Evolutionary conservation across 2,329 filamentous ascomycete genomes (phyloP), one percentile per base, ranked within the genome.

Genomic region (Verticillium isaacii): DNA sequence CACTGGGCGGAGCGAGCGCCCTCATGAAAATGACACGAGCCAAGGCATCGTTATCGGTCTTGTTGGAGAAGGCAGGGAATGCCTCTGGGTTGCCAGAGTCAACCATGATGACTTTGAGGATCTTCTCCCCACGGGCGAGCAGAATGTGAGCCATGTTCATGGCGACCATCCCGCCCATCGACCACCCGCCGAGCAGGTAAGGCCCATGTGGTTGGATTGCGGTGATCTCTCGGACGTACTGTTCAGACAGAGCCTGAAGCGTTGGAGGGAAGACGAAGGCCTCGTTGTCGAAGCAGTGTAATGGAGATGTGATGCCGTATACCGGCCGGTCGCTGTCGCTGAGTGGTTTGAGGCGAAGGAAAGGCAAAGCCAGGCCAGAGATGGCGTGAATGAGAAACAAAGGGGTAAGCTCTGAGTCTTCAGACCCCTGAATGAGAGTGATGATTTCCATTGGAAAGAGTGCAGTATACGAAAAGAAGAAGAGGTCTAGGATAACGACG

Each of bases 111-210:
- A 69, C 66, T 36, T 68, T 67, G 60, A 61, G 45, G 4, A 68
- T 64, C 6, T 64, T 61, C 54, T 67, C 63, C 11, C 63, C 64
- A 5, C 52, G 61, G 2, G 62, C 56, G 11, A 64, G 59, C 25
- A 69, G 63, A 36, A 65, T 60, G 56, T 67, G 64, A 0, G 67
- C 67, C 65, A 69, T 69, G 58, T 65, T 63, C 66, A 69, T 68
- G 52, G 68, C 67, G 23, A 68, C 57, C 66, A 68, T 68, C 17
- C 68, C 68, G 14, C 68, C 68, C 63, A 68, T 66, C 14, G 68
- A 69, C 68, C 68, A 69, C 14, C 68, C 68, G 3, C 65, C 68
- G 17, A 69, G 55, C 19, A 68, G 41, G 57, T 69, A 69, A 1
- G 68, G 68, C 1, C 68, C 68, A 15, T 61, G 52, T 3, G 68